Evolutionary conservation across 2,329 filamentous ascomycete genomes (phyloP).

Genomic region (Berkeleyomyces rouxiae): DNA sequence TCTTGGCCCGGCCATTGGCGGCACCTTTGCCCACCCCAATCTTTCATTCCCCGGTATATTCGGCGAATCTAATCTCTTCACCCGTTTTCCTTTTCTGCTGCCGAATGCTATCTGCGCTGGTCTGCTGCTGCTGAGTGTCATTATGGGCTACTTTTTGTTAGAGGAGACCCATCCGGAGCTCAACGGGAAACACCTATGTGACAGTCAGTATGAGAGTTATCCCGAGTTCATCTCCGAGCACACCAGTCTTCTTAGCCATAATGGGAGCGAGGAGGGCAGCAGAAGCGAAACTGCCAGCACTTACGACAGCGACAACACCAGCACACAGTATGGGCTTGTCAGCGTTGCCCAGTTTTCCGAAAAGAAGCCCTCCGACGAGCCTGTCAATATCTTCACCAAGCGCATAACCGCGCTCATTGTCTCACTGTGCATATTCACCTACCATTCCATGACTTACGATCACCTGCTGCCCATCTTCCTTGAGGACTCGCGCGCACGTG

Average conservation of each 20-base stretch:
- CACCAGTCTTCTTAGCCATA: slow-evolving; percentile 56
- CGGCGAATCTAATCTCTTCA: slow-evolving; percentile 51
- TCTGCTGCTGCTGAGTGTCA: slow-evolving; percentile 61
- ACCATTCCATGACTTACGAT: slow-evolving; percentile 91
- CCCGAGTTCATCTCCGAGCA: slow-evolving; percentile 34
- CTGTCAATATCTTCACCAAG: slow-evolving; percentile 12
- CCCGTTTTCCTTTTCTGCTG: slow-evolving; percentile 67
- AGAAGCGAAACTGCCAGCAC: slow-evolving; percentile 36
- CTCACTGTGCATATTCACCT: slow-evolving; percentile 80
- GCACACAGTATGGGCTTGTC: not conserved
- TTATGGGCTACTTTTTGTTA: slow-evolving; percentile 64
- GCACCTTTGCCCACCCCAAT: slow-evolving; percentile 66
- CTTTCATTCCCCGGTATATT: slow-evolving; percentile 57
- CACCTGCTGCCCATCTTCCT: slow-evolving; percentile 85
- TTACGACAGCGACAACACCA: not conserved
- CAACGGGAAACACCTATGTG: slow-evolving; percentile 30
- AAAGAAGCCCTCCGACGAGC: slow-evolving; percentile 20
- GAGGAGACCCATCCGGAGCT: slow-evolving; percentile 82
- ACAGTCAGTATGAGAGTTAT: slow-evolving; percentile 24
- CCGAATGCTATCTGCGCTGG: slow-evolving; percentile 73
- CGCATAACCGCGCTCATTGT: slow-evolving; percentile 37
- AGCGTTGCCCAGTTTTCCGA: slow-evolving; percentile 13
- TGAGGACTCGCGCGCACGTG: slow-evolving; percentile 49
- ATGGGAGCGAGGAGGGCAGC: slow-evolving; percentile 35
- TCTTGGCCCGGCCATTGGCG: slow-evolving; percentile 74